Evolutionary conservation across 352 stramenopile species (phyloP), one percentile per base, ranked within the genome.

Genomic region (Globisporangium orthogonon): DNA sequence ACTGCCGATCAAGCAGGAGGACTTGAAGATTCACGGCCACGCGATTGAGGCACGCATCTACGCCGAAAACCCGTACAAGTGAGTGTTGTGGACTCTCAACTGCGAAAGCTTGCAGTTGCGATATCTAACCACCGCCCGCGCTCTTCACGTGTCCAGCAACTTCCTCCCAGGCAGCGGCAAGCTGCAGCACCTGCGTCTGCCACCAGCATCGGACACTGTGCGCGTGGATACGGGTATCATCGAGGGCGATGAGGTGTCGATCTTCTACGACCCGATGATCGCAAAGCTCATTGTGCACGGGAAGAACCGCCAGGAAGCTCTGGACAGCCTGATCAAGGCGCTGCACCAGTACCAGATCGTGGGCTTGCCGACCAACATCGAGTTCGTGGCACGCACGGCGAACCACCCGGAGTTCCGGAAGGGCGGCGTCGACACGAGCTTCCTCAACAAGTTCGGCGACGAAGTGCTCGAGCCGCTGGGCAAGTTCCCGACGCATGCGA

Each of bases 191-290:
- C 54, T 97, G 60, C 76, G 78, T n/a, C 67, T 94, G 50, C 91
- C 89, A n/a, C 55, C 52, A 15, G 60, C 70, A 47, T 86, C 71
- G 23, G 74, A 91, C 57, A 69, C 73, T 31, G 83, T 96, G 31
- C 86, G 91, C 18, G 87, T 97, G 35, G 91, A 97, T 62, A 96
- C 90, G 14, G 88, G 91, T 15, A 86, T 97, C 49, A 66, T 84
- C 45, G 70, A 96, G 70, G 88, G 91, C 31, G 87, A 96, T 61
- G 77, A 94, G 49, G 83, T 98, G 7, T 95, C 84, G 10, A 95
- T 97, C 58, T 95, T 95, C 60, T 98, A 98, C 69, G 91, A 98
- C 52, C 89, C 91, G 14, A 97, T 98, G 89, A 96, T 98, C 52
- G 82, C 87, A 52, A 97, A 98, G 82, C 72, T 98, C 29, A 94